These are phyloP conservation scores for Microcera coccophila DNA, from an alignment of 2,329 filamentous ascomycete species.

Conservation along the genomic window DNA sequence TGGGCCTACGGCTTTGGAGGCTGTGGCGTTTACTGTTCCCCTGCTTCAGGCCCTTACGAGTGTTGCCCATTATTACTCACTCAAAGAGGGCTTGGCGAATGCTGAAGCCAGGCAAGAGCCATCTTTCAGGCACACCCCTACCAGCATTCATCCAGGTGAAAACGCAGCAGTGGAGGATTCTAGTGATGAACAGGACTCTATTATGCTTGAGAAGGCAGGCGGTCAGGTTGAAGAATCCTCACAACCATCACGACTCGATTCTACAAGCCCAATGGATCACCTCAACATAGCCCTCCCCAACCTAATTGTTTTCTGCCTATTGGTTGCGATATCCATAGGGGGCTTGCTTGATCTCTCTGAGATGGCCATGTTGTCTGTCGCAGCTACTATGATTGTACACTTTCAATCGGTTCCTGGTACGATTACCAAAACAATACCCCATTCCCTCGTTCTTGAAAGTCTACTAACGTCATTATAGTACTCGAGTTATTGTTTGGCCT, in stretches of 20 bases:
- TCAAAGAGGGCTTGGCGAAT: too few relatives aligned
- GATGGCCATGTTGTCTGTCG: constrained; percentile 13
- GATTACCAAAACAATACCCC: constrained; percentile 1
- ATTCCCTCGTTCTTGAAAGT: constrained; percentile 2
- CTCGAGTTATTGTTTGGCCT: not conserved
- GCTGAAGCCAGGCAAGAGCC: too few relatives aligned
- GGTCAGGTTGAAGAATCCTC: too few relatives aligned
- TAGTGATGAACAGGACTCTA: too few relatives aligned
- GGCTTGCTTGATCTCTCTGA: constrained; percentile 8
- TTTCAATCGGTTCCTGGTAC: constrained; percentile 1
- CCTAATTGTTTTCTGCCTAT: constrained; percentile 8
- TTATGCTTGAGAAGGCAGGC: too few relatives aligned
- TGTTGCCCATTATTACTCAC: not conserved
- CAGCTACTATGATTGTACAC: not conserved
- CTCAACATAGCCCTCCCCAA: constrained; percentile 8
- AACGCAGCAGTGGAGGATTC: too few relatives aligned
- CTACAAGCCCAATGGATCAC: too few relatives aligned
- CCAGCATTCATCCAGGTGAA: too few relatives aligned
- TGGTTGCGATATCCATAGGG: constrained; percentile 1
- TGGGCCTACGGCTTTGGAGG: constrained; percentile 8
- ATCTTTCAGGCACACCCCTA: too few relatives aligned
- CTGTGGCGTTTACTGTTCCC: constrained; percentile 16
- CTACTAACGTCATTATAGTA: too few relatives aligned
- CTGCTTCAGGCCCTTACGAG: constrained; percentile 12
- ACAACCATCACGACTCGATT: too few relatives aligned